Percentiles rank a stretch among this genome's conserved stretches.
Conservation (phyloP, 805 yeast genomes). For the Starmera caribaea region DNA sequence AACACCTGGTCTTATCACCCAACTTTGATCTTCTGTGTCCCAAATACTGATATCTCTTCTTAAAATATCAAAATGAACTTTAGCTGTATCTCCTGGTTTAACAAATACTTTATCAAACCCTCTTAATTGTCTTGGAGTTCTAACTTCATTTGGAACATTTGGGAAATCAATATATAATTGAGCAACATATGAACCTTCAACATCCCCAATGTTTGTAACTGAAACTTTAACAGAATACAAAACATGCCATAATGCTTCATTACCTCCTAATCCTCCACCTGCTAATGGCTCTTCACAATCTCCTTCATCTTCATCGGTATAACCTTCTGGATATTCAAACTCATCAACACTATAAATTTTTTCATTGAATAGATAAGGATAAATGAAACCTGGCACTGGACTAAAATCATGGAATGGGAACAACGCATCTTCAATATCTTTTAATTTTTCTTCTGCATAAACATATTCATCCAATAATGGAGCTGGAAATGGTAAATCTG, state of each 20-base stretch:
- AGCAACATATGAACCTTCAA: constrained; percentile 37
- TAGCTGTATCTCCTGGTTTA: constrained; percentile 28
- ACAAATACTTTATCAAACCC: constrained; percentile 48
- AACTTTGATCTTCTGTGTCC: constrained; percentile 45
- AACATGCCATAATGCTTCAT: constrained; percentile 49
- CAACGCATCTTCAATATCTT: constrained; percentile 45
- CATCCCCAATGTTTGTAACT: constrained; percentile 38
- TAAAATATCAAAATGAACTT: constrained; percentile 32
- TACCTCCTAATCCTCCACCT: constrained; percentile 50
- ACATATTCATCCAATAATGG: constrained; percentile 34
- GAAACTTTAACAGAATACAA: constrained; percentile 35
- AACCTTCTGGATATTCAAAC: constrained; percentile 28
- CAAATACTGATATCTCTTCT: constrained; percentile 48
- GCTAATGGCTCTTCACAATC: constrained; percentile 18
- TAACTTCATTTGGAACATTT: constrained; percentile 21
- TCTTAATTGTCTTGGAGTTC: constrained; percentile 44
- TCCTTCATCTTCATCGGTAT: constrained; percentile 20
- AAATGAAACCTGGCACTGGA: constrained; percentile 46
- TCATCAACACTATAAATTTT: constrained; percentile 20
- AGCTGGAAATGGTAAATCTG: constrained; percentile 35
- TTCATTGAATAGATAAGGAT: constrained; percentile 36
- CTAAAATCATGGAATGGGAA: constrained; percentile 43
- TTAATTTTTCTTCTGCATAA: constrained; percentile 34
- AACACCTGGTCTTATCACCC: constrained; percentile 48
- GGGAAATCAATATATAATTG: constrained; percentile 48